Evolutionary conservation across 805 yeast genomes (phyloP), one percentile per base, ranked within the genome.

Genomic region (Komagataella mondaviorum): DNA sequence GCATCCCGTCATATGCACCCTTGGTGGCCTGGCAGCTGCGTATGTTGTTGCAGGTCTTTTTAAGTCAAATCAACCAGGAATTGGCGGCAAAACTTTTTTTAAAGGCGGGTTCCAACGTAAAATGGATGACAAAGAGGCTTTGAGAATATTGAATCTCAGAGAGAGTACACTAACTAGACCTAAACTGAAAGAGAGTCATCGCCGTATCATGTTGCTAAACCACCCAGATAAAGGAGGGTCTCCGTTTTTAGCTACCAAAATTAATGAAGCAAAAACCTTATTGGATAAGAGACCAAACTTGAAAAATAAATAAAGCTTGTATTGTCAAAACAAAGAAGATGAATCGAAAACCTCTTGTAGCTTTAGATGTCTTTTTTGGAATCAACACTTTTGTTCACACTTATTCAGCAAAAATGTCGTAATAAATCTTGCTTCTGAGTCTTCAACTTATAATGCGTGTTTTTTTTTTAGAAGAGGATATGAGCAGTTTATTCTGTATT

Each of bases 191-290:
- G 88, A 83, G 55, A 82, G 81, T 54, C 96, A 90, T 63, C 78
- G 96, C 68, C 73, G 73, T 59, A 83, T 89, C 60, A 86, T 90
- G 93, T 68, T 88, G 67, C 77, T 85, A 49, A 90, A 90, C 65
- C 97, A 90, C 63, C 97, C 97, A 8, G 97, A 90, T 70, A 85
- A 82, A 63, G 96, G 96, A 39, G 97, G 97, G 2, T 84, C 95
- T 8, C 86, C 95, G 23, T 88, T 77, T 60, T 65, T 90, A 65
- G 96, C 97, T 48, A 82, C 90, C 53, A 90, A 90, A 71, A 84
- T 90, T 55, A 90, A 90, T 64, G 96, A 90, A 69, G 96, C 97
- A 23, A 83, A 84, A 61, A 95, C 88, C 59, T 77, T 85, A 59
- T 70, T 87, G 63, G 83, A 80, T 53, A 82, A 83, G 64, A 76